A percentile compares a stretch with the other conserved stretches of the same genome.
Conservation (phyloP, 148 eudicot species). For the Simmondsia chinensis region DNA sequence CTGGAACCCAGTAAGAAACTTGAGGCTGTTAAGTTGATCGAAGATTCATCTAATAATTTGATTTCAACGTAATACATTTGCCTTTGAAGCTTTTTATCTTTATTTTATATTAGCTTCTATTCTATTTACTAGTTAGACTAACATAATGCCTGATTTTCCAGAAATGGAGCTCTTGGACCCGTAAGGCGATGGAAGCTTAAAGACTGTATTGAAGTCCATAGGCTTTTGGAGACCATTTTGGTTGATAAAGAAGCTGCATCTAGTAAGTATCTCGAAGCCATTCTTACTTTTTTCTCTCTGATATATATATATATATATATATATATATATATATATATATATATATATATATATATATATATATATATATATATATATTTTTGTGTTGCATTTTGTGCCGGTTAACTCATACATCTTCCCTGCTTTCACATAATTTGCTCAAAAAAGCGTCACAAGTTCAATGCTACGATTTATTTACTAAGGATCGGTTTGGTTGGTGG, state of each 20-base stretch:
- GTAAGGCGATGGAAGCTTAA: constrained; percentile 56
- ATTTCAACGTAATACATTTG: constrained; percentile 39
- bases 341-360: no score
- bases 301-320: no score
- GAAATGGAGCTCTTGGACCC: constrained; percentile 53
- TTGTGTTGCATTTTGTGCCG: no score
- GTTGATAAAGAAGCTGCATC: constrained; percentile 62
- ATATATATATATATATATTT: no score
- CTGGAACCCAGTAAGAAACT: constrained; percentile 66
- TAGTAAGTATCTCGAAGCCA: constrained; percentile 35
- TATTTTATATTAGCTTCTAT: neutral
- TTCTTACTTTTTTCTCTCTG: no score
- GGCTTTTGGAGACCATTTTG: constrained; percentile 40
- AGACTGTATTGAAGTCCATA: constrained; percentile 74
- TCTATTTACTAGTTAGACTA: neutral
- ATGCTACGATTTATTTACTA: no score
- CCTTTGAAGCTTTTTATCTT: neutral
- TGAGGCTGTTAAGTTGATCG: constrained; percentile 67
- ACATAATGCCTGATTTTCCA: constrained; percentile 5
- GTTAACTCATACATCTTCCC: no score
- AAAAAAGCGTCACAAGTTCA: no score
- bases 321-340: no score
- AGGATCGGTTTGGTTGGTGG: no score
- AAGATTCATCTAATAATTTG: constrained; percentile 47
- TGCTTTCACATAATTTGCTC: no score